Conservation (phyloP, 495 filamentous ascomycete species). For the Hypoxylon cercidicola region DNA sequence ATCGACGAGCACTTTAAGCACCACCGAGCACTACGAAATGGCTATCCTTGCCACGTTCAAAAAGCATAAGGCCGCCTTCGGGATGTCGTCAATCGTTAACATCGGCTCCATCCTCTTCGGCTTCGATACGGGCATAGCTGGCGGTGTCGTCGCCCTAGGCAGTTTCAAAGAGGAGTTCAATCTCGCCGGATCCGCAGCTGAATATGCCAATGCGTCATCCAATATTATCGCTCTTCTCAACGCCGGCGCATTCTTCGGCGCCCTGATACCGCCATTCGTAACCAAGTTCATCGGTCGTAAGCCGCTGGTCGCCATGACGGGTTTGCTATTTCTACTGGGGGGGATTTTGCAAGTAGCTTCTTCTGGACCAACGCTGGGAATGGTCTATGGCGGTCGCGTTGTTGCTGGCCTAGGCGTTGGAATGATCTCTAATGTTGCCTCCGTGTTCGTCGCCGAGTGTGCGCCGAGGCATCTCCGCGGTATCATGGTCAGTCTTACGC, state of each 20-base stretch:
- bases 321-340: slow-evolving; percentile 18
- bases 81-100: slow-evolving; percentile 14
- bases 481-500: slow-evolving; percentile 55
- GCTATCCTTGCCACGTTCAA: neutral
- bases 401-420: slow-evolving; percentile 63
- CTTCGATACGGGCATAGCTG: slow-evolving; percentile 28
- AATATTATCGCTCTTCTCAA: slow-evolving; percentile 8
- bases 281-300: slow-evolving; percentile 19
- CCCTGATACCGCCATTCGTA: slow-evolving; percentile 7
- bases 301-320: slow-evolving; percentile 11
- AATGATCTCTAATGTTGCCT: slow-evolving; percentile 59
- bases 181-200: slow-evolving; percentile 4
- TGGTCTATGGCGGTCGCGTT: slow-evolving; percentile 49
- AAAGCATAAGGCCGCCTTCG: slow-evolving; percentile 22
- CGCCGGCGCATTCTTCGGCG: slow-evolving; percentile 14
- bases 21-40: neutral
- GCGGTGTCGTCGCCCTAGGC: slow-evolving; percentile 19
- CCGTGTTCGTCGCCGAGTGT: slow-evolving; percentile 61
- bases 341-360: slow-evolving; percentile 25
- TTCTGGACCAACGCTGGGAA: slow-evolving; percentile 17
- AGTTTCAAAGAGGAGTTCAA: slow-evolving; percentile 29
- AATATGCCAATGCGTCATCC: slow-evolving; percentile 16
- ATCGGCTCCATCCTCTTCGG: slow-evolving; percentile 26
- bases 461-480: slow-evolving; percentile 60
- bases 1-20: too few relatives aligned